These are phyloP conservation scores for Mycena kentingensis DNA, from an alignment of 768 basidiomycete genomes.

Conservation along the genomic window DNA sequence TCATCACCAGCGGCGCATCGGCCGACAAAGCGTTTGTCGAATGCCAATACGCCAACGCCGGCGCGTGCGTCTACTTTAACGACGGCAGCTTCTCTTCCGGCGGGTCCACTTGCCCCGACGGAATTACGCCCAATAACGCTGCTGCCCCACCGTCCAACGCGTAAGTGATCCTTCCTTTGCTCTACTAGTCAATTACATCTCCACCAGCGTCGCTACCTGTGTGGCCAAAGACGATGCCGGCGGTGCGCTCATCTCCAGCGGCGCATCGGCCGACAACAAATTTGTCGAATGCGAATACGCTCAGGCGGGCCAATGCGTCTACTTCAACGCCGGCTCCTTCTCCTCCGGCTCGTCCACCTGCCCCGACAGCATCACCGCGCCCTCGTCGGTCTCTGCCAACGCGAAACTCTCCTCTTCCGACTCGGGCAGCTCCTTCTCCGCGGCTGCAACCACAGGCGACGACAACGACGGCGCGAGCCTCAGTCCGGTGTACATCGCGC, in stretches of 20 bases:
- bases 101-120: slow-evolving; percentile 4
- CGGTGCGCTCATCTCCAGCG: not conserved
- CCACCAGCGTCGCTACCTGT: not conserved
- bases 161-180: too few species aligned
- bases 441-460: not conserved
- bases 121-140: too few species aligned
- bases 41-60: not conserved
- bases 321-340: slow-evolving; percentile 1
- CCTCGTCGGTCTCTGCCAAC: not conserved
- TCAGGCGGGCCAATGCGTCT: not conserved
- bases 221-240: not conserved
- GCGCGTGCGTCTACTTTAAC: not conserved
- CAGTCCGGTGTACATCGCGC: not conserved
- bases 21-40: not conserved
- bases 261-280: not conserved
- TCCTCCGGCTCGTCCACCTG: slow-evolving; percentile 8
- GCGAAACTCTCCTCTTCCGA: not conserved
- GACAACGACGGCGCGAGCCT: not conserved
- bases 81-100: slow-evolving; percentile 4
- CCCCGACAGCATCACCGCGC: not conserved
- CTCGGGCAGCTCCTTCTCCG: not conserved
- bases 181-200: too few species aligned
- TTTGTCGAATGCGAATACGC: slow-evolving; percentile 1
- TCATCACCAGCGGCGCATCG: not conserved
- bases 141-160: too few species aligned